Evolutionary conservation across 495 filamentous ascomycete species (phyloP).

Genomic region (Xeromyces bisporus): DNA sequence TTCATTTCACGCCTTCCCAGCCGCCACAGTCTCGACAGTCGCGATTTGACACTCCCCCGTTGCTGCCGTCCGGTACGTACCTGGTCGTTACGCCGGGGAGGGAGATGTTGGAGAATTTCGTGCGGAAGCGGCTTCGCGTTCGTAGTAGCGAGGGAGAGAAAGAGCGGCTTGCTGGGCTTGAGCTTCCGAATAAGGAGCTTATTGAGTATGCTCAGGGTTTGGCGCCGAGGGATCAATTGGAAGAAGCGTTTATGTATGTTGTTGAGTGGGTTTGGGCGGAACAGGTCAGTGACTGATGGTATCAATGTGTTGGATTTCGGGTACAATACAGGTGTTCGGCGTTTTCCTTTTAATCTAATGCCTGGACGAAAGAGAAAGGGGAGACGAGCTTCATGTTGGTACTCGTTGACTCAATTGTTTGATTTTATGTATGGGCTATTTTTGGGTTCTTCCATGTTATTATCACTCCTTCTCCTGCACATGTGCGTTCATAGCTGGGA

Average conservation of each 20-base stretch:
- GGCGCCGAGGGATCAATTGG: constrained; percentile 11
- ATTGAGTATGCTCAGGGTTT: constrained; percentile 19
- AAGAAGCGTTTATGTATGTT: constrained; percentile 17
- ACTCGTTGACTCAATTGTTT: too few relatives aligned
- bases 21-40: constrained; percentile 1
- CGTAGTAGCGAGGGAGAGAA: constrained; percentile 9
- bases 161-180: constrained; percentile 7
- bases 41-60: too few relatives aligned
- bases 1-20: constrained; percentile 7
- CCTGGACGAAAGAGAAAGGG: too few relatives aligned
- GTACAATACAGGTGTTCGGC: too few relatives aligned
- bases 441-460: too few relatives aligned
- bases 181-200: constrained; percentile 10
- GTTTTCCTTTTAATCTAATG: too few relatives aligned
- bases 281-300: too few relatives aligned
- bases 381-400: too few relatives aligned
- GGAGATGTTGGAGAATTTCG: constrained; percentile 12
- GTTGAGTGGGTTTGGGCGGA: constrained; percentile 19
- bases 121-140: constrained; percentile 11
- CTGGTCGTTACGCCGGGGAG: constrained; percentile 15
- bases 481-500: too few relatives aligned
- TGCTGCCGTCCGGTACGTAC: constrained; percentile 7
- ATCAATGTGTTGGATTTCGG: too few relatives aligned
- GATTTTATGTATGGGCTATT: too few relatives aligned
- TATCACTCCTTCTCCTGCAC: too few relatives aligned